Evolutionary conservation across 2,329 filamentous ascomycete species (phyloP).

Genomic region (Rhynchosporium agropyri): DNA sequence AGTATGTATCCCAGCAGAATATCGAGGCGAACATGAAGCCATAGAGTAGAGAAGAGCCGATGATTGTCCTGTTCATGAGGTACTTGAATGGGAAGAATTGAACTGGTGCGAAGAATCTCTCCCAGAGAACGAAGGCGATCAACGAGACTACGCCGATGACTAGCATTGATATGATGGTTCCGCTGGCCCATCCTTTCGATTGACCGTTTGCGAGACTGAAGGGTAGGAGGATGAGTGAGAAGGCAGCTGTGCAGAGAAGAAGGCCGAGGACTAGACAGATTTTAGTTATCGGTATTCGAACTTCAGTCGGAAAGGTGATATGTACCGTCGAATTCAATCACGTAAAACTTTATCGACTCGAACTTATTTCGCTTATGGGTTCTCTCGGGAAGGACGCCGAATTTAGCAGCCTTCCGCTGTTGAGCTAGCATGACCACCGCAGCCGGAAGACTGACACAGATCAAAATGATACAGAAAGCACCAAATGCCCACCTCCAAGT

Average conservation of each 20-base stretch:
- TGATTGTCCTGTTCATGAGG: constrained; percentile 51
- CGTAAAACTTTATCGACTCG: constrained; percentile 56
- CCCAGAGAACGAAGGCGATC: constrained; percentile 57
- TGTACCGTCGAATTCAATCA: constrained; percentile 49
- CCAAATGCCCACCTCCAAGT: constrained; percentile 71
- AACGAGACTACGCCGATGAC: constrained; percentile 60
- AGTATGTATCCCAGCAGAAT: constrained; percentile 55
- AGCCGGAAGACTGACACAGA: constrained; percentile 61
- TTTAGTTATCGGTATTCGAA: neutral
- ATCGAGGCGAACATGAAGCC: constrained; percentile 50
- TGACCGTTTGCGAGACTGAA: constrained; percentile 31
- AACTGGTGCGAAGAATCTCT: constrained; percentile 57
- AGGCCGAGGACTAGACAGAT: constrained; percentile 23
- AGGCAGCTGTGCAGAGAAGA: constrained; percentile 28
- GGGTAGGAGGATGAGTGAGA: constrained; percentile 33
- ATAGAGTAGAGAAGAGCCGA: constrained; percentile 49
- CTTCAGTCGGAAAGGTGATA: neutral
- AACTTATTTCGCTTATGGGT: constrained; percentile 48
- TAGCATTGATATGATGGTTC: constrained; percentile 55
- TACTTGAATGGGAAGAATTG: constrained; percentile 59
- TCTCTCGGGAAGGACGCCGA: constrained; percentile 50
- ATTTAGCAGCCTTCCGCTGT: constrained; percentile 59
- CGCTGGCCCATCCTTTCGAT: constrained; percentile 49
- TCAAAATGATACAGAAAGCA: constrained; percentile 64
- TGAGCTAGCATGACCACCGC: constrained; percentile 53